Base-by-base conservation (phyloP, 2,329 filamentous ascomycete genomes). In the Microdochium trichocladiopsis region DNA sequence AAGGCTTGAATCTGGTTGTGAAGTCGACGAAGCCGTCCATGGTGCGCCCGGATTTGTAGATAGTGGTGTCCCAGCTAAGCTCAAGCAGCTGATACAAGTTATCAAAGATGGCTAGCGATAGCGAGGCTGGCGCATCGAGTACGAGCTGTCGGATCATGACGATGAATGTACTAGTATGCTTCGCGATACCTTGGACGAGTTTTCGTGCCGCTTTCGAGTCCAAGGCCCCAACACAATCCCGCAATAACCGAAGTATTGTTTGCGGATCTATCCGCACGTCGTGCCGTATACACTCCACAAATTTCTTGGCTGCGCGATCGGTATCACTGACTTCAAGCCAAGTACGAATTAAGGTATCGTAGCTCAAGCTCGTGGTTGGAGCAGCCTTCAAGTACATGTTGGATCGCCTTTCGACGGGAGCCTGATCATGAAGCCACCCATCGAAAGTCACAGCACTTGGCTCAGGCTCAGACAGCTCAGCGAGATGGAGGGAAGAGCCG, bases 331-430 rank as follows among this genome's bases (percentile, higher is more conserved):
- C 75, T 37, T 73, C 68, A 10, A 83, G 61, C 50, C 82, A 68
- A 1, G 76, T 75, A 37, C 67, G 60, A 23, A 83, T 66, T 2
- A 80, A 66, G 49, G 70, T 65, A 54, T 80, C 71, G 10, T 76
- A 66, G 4, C 80, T 57, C 2, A 63, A 56, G 8, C 63, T 63
- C 36, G 66, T 66, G 16, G 79, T 58, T 3, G 60, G 62, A 2
- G 69, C 66, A 47, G 73, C 70, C 57, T 75, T 63, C 52, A 72
- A 70, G 16, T 72, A 61, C 4, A 9, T 23, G 3, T 3, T 8
- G 18, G 41, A 18, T 18, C 18, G n/a, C 12, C 18, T 8, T 18
- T 22, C 14, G n/a, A 45, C 5, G 16, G 18, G 9, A 18, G 5
- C 41, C 41, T 45, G 41, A 45, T 45, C 41, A 18, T 45, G 41